Percentiles rank a stretch among this genome's conserved stretches.
phyloP scores from a whole-genome alignment of 83 land plant species.

The Picea abies region DNA sequence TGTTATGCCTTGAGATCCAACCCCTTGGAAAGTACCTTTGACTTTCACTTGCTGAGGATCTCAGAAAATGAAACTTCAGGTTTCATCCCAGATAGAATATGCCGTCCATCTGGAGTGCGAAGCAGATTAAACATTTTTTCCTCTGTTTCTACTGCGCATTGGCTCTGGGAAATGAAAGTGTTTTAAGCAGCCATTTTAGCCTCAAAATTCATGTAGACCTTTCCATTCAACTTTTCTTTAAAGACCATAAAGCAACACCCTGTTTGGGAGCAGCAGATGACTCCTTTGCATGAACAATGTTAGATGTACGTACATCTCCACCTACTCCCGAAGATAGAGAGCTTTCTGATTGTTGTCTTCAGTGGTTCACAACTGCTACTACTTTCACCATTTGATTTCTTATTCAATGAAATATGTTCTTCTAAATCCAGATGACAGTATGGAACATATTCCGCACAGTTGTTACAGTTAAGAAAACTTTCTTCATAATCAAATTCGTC shows the following conservation, averaged over 20 bases:
- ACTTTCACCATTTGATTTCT: constrained; percentile 10
- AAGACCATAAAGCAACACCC: neutral
- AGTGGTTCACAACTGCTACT: constrained; percentile 13
- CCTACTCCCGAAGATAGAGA: neutral
- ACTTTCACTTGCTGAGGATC: constrained; percentile 8
- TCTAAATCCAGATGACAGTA: neutral
- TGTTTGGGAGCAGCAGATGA: neutral
- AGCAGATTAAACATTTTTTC: neutral
- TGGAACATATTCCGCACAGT: neutral
- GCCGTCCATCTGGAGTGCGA: neutral
- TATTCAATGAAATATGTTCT: neutral
- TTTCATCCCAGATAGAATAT: neutral
- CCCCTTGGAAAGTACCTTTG: neutral
- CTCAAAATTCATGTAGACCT: neutral
- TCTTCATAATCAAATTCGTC: neutral
- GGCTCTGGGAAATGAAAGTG: neutral
- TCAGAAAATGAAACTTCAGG: neutral
- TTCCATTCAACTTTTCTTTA: neutral
- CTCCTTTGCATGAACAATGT: neutral
- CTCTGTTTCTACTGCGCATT: neutral
- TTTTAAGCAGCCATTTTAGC: neutral
- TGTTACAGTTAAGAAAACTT: neutral
- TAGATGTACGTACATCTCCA: neutral
- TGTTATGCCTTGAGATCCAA: constrained; percentile 5
- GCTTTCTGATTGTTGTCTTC: neutral